These are phyloP conservation scores for Alternaria angustiovoidea DNA, from an alignment of 2,329 filamentous ascomycete genomes.

Conservation along the genomic window DNA sequence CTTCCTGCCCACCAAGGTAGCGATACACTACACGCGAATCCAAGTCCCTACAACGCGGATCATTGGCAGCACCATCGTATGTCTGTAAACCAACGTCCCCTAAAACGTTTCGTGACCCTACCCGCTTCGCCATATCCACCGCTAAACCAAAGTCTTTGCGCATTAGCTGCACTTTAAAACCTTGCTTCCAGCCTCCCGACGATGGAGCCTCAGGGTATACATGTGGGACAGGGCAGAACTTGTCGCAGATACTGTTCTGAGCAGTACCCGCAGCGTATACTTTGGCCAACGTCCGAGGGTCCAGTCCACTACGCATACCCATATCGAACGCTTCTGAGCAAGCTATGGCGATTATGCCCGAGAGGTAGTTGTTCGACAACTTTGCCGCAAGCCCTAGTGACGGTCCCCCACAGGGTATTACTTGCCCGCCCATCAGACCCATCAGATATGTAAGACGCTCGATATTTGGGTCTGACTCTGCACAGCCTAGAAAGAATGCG, in stretches of 20 bases:
- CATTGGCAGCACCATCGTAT: slow-evolving; percentile 62
- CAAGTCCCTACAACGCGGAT: slow-evolving; percentile 61
- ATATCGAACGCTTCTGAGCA: slow-evolving; percentile 67
- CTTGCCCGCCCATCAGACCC: slow-evolving; percentile 61
- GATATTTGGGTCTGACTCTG: slow-evolving; percentile 56
- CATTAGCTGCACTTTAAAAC: slow-evolving; percentile 69
- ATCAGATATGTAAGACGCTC: slow-evolving; percentile 56
- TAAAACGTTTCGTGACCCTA: slow-evolving; percentile 60
- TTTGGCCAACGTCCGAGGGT: slow-evolving; percentile 61
- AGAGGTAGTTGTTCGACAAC: slow-evolving; percentile 69
- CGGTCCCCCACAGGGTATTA: slow-evolving; percentile 65
- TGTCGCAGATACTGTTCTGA: slow-evolving; percentile 61
- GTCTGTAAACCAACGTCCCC: slow-evolving; percentile 60
- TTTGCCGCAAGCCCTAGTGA: slow-evolving; percentile 66
- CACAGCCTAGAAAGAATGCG: slow-evolving; percentile 64
- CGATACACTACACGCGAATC: slow-evolving; percentile 67
- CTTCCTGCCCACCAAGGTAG: slow-evolving; percentile 62
- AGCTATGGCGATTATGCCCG: slow-evolving; percentile 66
- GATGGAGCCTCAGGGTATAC: slow-evolving; percentile 59
- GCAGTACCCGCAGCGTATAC: slow-evolving; percentile 62
- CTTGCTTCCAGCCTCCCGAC: slow-evolving; percentile 60
- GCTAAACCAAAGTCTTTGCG: slow-evolving; percentile 66
- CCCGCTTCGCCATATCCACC: slow-evolving; percentile 61
- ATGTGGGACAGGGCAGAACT: slow-evolving; percentile 62
- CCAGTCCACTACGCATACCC: slow-evolving; percentile 65